Base-by-base conservation (phyloP, 306 rosid genomes). In the Trifolium subterraneum region DNA sequence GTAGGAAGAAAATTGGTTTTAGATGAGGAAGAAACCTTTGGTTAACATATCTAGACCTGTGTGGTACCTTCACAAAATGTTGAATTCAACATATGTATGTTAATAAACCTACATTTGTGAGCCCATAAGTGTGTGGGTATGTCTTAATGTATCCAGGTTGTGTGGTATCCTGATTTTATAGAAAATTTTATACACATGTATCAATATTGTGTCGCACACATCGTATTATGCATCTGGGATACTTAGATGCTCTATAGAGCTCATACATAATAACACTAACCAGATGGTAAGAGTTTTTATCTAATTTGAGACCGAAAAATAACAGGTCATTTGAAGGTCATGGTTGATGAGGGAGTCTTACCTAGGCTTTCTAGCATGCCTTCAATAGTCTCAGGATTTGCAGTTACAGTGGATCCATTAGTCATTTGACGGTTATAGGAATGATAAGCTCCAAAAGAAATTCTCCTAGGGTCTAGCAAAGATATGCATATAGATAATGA, bases 321-420 rank as follows among this genome's bases (percentile, higher is more conserved):
- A 62, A 64, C 29, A 67, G 73, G 76, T 48, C 38, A 51, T 73
- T 23, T 68, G 31, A 62, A 50, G 72, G 25, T 20, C 16, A 63
- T 3, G 11, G 41, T 61, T 10, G 77, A 75, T 52, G 59, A 76
- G 64, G 41, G 35, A 86, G 20, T 68, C 70, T 69, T 78, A 94
- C 98, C 93, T 59, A 94, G 76, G 90, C 95, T 90, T 84, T 90
- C 97, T 81, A 94, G 80, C 99, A 94, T 94, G 86, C 99, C 99
- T 78, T 88, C 97, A 71, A 95, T 93, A 64, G 96, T 92, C 80
- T 95, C 96, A 8, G 96, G 89, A 88, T 84, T 92, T 75, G 97
- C 93, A 45, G 89, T 79, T 64, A 80, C 88, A 15, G 85, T 41
- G 31, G 97, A 78, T 25, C 85, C 93, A 72, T 81, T 88, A 59